Evolutionary conservation across 495 filamentous ascomycete species (phyloP).

Genomic region (Aspergillus incahuasiensis): DNA sequence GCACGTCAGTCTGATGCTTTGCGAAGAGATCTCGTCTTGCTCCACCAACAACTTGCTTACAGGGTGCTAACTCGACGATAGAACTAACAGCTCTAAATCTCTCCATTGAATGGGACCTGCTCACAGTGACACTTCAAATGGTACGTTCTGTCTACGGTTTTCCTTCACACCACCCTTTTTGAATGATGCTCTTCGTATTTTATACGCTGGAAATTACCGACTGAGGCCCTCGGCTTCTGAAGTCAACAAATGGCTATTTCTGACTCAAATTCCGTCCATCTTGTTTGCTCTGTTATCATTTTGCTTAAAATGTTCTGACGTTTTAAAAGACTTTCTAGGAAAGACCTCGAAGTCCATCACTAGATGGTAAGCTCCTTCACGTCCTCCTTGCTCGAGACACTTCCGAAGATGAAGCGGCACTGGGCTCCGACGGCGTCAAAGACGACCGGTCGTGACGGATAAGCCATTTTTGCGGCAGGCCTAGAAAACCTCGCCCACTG

Average conservation of each 20-base stretch:
- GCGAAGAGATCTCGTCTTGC: slow-evolving; percentile 10
- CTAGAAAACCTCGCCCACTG: slow-evolving; percentile 99
- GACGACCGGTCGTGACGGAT: slow-evolving; percentile 67
- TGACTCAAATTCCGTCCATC: slow-evolving; percentile 47
- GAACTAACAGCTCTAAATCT: slow-evolving; percentile 6
- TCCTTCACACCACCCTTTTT: slow-evolving; percentile 8
- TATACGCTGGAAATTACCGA: slow-evolving; percentile 99
- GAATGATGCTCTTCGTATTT: slow-evolving; percentile 74
- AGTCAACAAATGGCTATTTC: slow-evolving; percentile 87
- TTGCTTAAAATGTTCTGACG: slow-evolving; percentile 22
- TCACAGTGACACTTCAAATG: not conserved
- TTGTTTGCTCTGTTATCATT: slow-evolving; percentile 1
- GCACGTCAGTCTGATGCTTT: slow-evolving; percentile 96
- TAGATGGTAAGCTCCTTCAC: slow-evolving; percentile 28
- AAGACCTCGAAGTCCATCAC: not conserved
- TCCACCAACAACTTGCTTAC: slow-evolving; percentile 8
- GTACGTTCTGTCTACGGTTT: slow-evolving; percentile 24
- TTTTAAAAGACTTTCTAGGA: slow-evolving; percentile 19
- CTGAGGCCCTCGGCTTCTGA: slow-evolving; percentile 75
- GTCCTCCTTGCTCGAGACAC: slow-evolving; percentile 9
- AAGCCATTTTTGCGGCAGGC: slow-evolving; percentile 95
- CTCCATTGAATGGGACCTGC: not conserved
- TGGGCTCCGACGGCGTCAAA: slow-evolving; percentile 87
- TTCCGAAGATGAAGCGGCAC: slow-evolving; percentile 95
- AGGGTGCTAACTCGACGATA: slow-evolving; percentile 29